Percentiles rank a stretch among this genome's conserved stretches.
These are phyloP conservation scores for Suillus placidus DNA, from an alignment of 768 basidiomycete species.

Conservation along the genomic window DNA sequence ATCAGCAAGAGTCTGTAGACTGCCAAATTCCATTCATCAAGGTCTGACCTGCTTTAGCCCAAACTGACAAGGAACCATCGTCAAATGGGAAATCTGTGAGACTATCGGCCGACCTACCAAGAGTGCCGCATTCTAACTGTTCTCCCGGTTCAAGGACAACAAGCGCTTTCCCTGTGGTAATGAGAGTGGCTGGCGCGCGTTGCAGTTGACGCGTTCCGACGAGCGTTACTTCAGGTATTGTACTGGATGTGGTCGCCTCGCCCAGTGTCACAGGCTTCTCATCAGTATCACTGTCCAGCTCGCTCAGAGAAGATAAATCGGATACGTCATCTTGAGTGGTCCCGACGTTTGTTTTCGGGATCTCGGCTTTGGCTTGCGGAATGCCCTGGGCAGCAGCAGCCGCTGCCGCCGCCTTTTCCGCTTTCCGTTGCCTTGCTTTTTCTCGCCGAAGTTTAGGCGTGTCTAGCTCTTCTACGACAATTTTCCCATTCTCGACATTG, in stretches of 20 bases:
- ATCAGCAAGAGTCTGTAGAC: not conserved
- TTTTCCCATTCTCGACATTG: slow-evolving; percentile 44
- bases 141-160: slow-evolving; percentile 39
- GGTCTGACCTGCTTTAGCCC: slow-evolving; percentile 75
- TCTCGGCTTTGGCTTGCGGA: slow-evolving; percentile 12
- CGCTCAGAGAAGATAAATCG: slow-evolving; percentile 50
- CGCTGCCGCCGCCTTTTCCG: slow-evolving; percentile 34
- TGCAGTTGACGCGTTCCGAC: slow-evolving; percentile 11
- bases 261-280: slow-evolving; percentile 14
- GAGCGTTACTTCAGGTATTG: slow-evolving; percentile 6
- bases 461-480: slow-evolving; percentile 73
- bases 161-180: slow-evolving; percentile 30
- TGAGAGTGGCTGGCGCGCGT: slow-evolving; percentile 16
- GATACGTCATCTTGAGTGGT: slow-evolving; percentile 36
- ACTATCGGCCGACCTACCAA: slow-evolving; percentile 49
- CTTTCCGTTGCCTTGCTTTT: slow-evolving; percentile 53
- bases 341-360: slow-evolving; percentile 12
- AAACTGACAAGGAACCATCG: slow-evolving; percentile 51
- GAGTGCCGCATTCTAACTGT: slow-evolving; percentile 56
- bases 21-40: not conserved
- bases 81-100: not conserved
- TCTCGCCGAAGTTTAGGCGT: slow-evolving; percentile 67
- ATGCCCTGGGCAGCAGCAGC: slow-evolving; percentile 11
- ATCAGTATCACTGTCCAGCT: slow-evolving; percentile 36
- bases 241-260: slow-evolving; percentile 12